Conservation (phyloP, 345 rosid species). For the Luvunga scandens region DNA sequence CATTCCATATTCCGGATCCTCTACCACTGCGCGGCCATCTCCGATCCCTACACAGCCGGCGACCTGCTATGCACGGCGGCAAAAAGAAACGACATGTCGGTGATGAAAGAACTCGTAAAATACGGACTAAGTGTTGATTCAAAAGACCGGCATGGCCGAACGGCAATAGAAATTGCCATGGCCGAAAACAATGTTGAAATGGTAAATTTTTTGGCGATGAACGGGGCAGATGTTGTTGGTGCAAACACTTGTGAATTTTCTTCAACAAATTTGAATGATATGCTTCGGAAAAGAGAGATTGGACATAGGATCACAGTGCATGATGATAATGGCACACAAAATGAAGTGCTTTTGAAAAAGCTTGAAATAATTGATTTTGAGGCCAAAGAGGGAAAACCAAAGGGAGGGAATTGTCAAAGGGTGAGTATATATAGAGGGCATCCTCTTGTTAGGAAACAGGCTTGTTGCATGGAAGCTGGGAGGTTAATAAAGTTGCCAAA, state of each 20-base stretch:
- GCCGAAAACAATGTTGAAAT: conserved; percentile 53
- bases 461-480: conserved; percentile 44
- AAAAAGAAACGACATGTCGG: conserved; percentile 48
- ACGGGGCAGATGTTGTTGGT: conserved; percentile 55
- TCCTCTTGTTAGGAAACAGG: conserved; percentile 55
- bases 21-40: conserved; percentile 54
- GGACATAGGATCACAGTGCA: conserved; percentile 39
- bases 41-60: conserved; percentile 61
- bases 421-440: conserved; percentile 75
- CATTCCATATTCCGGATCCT: conserved; percentile 58
- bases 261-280: conserved; percentile 31
- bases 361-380: conserved; percentile 20
- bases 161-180: conserved; percentile 65
- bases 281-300: conserved; percentile 41
- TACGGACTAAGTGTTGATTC: conserved; percentile 57
- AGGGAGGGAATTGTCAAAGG: conserved; percentile 25
- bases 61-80: conserved; percentile 80
- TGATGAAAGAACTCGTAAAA: conserved; percentile 57
- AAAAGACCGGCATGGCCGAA: conserved; percentile 52
- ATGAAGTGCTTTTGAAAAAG: conserved; percentile 29
- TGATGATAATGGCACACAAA: conserved; percentile 4
- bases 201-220: conserved; percentile 60
- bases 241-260: conserved; percentile 23
- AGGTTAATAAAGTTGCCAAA: conserved; percentile 59
- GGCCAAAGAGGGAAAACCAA: conserved; percentile 5